A percentile compares a stretch with the other conserved stretches of the same genome.
Conservation (phyloP, 768 basidiomycete genomes). For the Glaciozyma martinii region DNA sequence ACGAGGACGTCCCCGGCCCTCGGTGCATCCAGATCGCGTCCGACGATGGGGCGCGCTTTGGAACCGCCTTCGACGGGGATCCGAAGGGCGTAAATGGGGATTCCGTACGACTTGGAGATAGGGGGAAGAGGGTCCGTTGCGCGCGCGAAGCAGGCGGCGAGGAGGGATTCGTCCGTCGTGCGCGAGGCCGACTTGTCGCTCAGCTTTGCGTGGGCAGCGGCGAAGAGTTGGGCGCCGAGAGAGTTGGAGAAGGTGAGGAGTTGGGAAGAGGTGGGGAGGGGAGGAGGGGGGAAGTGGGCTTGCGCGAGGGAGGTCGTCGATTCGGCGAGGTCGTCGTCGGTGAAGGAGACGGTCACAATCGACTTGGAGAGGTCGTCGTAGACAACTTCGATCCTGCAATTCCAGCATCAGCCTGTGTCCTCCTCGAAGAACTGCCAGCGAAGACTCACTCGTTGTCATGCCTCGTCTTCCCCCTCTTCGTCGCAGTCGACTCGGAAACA, state of each 20-base stretch:
- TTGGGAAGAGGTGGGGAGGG: conserved; percentile 1
- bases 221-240: conserved; percentile 30
- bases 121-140: conserved; percentile 15
- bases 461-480: conserved; percentile 4
- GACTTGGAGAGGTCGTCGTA: conserved; percentile 15
- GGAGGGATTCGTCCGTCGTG: neutral
- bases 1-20: conserved; percentile 25
- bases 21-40: conserved; percentile 13
- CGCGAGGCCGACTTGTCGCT: conserved; percentile 13
- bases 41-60: conserved; percentile 7
- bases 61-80: conserved; percentile 4
- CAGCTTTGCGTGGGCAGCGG: conserved; percentile 19
- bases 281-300: conserved; percentile 9
- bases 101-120: neutral
- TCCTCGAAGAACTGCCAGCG: neutral
- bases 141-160: conserved; percentile 14
- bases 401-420: neutral
- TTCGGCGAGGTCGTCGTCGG: conserved; percentile 13
- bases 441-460: conserved; percentile 7
- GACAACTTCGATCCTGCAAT: conserved; percentile 15
- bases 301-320: conserved; percentile 15
- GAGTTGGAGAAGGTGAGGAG: conserved; percentile 2
- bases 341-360: conserved; percentile 12
- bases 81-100: neutral
- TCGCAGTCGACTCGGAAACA: neutral